A percentile compares a stretch with the other conserved stretches of the same genome.
These are phyloP conservation scores for Aspergillus tamarii DNA, from an alignment of 2,329 filamentous ascomycete species.

Conservation along the genomic window DNA sequence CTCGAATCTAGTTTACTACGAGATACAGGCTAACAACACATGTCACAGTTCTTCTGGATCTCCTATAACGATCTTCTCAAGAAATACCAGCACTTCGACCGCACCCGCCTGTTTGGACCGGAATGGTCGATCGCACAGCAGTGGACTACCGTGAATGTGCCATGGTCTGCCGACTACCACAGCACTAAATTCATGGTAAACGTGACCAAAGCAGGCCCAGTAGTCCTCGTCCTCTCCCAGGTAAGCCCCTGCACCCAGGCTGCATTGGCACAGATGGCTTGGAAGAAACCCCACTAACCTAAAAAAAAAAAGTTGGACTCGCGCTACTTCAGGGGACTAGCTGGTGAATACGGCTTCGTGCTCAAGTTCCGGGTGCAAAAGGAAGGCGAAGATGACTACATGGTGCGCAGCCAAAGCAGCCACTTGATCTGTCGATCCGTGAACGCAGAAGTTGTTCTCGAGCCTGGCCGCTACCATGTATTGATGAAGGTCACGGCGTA, in stretches of 20 bases:
- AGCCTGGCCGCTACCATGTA: slow-evolving; percentile 74
- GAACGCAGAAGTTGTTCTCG: slow-evolving; percentile 74
- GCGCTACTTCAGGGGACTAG: slow-evolving; percentile 62
- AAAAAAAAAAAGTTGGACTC: slow-evolving; percentile 53
- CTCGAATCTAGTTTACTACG: not conserved
- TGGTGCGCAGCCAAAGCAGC: slow-evolving; percentile 59
- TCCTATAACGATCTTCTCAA: slow-evolving; percentile 61
- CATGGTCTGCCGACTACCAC: slow-evolving; percentile 64
- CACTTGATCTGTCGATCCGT: slow-evolving; percentile 72
- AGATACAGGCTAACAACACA: slow-evolving; percentile 12
- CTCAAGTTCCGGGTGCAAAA: slow-evolving; percentile 64
- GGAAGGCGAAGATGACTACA: slow-evolving; percentile 62
- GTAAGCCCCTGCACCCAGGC: slow-evolving; percentile 22
- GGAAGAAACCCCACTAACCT: slow-evolving; percentile 17
- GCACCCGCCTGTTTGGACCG: slow-evolving; percentile 62
- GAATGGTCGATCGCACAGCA: slow-evolving; percentile 65
- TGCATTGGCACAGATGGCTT: not conserved
- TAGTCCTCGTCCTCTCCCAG: slow-evolving; percentile 63
- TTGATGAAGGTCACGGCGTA: slow-evolving; percentile 74
- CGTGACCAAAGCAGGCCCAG: slow-evolving; percentile 54
- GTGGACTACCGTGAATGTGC: slow-evolving; percentile 63
- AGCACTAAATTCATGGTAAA: slow-evolving; percentile 63
- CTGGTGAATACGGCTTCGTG: slow-evolving; percentile 60
- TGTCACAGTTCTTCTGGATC: slow-evolving; percentile 59
- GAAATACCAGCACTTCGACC: slow-evolving; percentile 63